Base-by-base conservation (phyloP, 2,329 filamentous ascomycete species). In the Claviceps pazoutovae region DNA sequence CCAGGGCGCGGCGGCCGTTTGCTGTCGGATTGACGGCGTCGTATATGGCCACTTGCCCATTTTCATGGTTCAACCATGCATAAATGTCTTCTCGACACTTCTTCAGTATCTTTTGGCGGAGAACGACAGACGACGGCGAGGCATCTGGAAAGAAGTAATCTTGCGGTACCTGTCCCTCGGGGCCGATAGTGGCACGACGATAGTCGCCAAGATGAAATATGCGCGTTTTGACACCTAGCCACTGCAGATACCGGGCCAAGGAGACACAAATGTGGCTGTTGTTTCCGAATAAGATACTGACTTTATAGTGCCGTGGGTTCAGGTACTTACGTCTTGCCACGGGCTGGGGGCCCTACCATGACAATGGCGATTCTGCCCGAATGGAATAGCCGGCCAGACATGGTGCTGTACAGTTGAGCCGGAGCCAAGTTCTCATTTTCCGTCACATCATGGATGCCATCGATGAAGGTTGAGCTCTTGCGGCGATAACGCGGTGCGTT, bases 121-220 rank as follows among this genome's bases (percentile, higher is more conserved):
- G 73, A 58, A 97, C 81, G n/a, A 97, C 86, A 1, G 93, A 95
- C 13, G 86, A 80, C 4, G 91, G 88, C 26, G 89, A 93, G 30
- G 94, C 91, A 64, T 97, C 90, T 26, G 95, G 85, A 65, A 91
- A 95, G 72, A 98, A 98, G 68, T 98, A 98, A 66, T 98, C 93
- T 56, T 95, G 88, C 1, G 93, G 94, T 16, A 98, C 86, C 53
- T 90, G 82, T 52, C 84, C 84, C 14, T 83, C 88, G 43, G 83
- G 80, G 17, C 88, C 89, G 56, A 97, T 82, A 16, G 91, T 95
- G 36, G 89, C 90, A 64, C 93, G 82, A 58, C 93, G 85, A 67
- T 98, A 98, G 69, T 98, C 93, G 53, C 94, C 93, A 16, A 98
- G 75, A 65, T 98, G 93, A 66, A 98, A 98, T 60, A 97, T 94